phyloP scores from a whole-genome alignment of 2,329 filamentous ascomycete genomes.

The Hypoxylon sp. region DNA sequence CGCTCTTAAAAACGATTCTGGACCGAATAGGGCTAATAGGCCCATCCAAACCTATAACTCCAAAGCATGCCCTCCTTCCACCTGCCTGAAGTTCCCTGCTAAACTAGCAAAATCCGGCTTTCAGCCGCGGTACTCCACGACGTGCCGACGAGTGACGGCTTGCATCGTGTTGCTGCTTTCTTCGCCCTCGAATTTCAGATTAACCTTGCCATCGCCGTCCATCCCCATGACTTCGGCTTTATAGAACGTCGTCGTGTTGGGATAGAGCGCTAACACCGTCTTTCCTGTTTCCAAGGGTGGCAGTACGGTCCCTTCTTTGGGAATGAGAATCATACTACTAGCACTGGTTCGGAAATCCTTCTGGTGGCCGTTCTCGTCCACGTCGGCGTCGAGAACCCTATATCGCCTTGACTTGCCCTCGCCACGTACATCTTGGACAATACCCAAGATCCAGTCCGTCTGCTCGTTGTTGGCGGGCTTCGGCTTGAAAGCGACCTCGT shows the following conservation, averaged over 20 bases:
- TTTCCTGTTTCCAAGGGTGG: constrained; percentile 75
- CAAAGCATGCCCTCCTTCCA: background rate
- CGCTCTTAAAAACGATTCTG: background rate
- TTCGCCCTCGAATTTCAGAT: constrained; percentile 83
- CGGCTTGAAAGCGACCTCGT: constrained; percentile 75
- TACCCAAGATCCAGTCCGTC: constrained; percentile 79
- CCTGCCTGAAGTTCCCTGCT: background rate
- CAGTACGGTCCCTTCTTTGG: constrained; percentile 66
- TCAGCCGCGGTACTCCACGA: constrained; percentile 75
- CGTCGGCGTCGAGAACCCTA: constrained; percentile 83
- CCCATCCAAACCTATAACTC: constrained; percentile 17
- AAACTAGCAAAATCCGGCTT: background rate
- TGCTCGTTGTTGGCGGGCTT: constrained; percentile 64
- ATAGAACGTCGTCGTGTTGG: constrained; percentile 88
- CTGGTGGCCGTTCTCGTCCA: constrained; percentile 75
- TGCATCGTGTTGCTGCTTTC: constrained; percentile 80
- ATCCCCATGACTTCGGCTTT: constrained; percentile 83
- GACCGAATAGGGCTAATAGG: background rate
- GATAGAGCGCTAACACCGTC: constrained; percentile 82
- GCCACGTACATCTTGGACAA: constrained; percentile 79
- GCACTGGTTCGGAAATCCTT: constrained; percentile 78
- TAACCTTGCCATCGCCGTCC: constrained; percentile 67
- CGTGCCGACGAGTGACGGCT: constrained; percentile 80
- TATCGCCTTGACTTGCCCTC: constrained; percentile 83
- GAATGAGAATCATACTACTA: constrained; percentile 82